Evolutionary conservation across 176 grass and related monocot genomes (phyloP).

Genomic region (Musa itinerans): DNA sequence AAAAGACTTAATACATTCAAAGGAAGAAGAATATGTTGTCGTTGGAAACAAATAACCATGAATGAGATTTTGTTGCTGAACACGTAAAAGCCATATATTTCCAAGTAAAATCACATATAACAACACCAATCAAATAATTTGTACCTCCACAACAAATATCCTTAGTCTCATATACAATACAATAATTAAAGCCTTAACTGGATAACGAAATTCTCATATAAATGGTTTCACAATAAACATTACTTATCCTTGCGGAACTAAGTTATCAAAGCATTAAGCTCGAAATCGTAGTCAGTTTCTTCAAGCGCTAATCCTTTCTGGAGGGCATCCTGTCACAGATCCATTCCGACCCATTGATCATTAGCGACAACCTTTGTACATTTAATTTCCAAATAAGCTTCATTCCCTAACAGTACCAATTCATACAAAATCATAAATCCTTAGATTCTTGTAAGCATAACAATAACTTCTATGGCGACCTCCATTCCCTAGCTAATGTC

Average conservation of each 20-base stretch:
- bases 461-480: background rate
- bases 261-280: too few relatives aligned
- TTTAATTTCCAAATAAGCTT: background rate
- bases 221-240: background rate
- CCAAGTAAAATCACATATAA: background rate
- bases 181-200: too few relatives aligned
- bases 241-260: too few relatives aligned
- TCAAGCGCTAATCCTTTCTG: too few relatives aligned
- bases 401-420: background rate
- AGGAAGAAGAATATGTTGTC: background rate
- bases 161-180: too few relatives aligned
- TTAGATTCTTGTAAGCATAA: background rate
- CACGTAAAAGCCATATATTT: background rate
- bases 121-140: background rate
- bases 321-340: background rate
- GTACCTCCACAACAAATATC: background rate
- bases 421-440: background rate
- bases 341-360: background rate
- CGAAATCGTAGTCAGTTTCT: too few relatives aligned
- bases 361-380: background rate
- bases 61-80: background rate
- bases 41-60: background rate
- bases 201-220: background rate
- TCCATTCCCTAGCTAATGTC: background rate
- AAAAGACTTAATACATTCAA: background rate